Evolutionary conservation across 768 basidiomycete genomes (phyloP).

Genomic region (Boletus insuetus): DNA sequence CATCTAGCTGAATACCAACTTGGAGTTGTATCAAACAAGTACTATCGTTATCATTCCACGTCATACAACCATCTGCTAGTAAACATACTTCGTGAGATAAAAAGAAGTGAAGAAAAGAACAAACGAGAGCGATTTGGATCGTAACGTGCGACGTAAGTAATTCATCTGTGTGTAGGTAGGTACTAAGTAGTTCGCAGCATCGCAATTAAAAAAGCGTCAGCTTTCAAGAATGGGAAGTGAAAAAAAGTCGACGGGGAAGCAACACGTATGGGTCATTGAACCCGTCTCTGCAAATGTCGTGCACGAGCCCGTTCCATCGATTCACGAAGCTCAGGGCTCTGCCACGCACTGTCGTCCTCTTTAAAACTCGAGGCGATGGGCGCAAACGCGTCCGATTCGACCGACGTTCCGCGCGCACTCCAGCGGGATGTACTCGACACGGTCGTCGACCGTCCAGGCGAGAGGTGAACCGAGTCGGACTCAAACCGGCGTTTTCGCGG

Average conservation of each 20-base stretch:
- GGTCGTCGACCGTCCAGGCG: slow-evolving; percentile 22
- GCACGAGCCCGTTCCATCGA: slow-evolving; percentile 70
- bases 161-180: neutral
- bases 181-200: neutral
- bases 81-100: neutral
- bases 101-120: neutral
- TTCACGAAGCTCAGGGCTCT: slow-evolving; percentile 66
- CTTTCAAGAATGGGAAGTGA: neutral
- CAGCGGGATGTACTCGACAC: slow-evolving; percentile 13
- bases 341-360: slow-evolving; percentile 47
- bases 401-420: too few relatives aligned
- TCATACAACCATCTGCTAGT: slow-evolving; percentile 6
- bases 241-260: too few relatives aligned
- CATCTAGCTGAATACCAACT: too few relatives aligned
- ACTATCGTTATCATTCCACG: too few relatives aligned
- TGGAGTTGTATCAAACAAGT: too few relatives aligned
- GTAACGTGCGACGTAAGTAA: slow-evolving; percentile 4
- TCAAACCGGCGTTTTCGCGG: slow-evolving; percentile 37
- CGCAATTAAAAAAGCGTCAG: neutral
- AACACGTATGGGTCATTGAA: slow-evolving; percentile 3
- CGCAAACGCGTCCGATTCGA: slow-evolving; percentile 26
- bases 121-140: neutral
- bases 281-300: slow-evolving; percentile 17
- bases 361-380: slow-evolving; percentile 16
- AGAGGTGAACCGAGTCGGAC: slow-evolving; percentile 15